A percentile compares a stretch with the other conserved stretches of the same genome.
Evolutionary conservation across 176 grass and related monocot genomes (phyloP).

Genomic region (Aegilops bicornis): DNA sequence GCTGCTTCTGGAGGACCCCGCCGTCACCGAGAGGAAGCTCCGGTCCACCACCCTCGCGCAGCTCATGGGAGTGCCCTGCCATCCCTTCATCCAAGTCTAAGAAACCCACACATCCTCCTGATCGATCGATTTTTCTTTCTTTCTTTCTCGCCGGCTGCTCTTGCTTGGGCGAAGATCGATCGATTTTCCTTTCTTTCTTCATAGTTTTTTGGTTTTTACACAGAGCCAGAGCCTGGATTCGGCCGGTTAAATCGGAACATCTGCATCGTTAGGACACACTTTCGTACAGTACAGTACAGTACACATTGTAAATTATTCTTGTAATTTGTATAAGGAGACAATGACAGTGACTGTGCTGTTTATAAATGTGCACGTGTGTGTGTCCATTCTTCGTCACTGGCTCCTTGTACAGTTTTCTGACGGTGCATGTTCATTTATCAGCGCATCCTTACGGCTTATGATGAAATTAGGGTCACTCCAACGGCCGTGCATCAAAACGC

Average conservation of each 20-base stretch:
- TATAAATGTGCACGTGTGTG: neutral
- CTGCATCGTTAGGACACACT: constrained; percentile 10
- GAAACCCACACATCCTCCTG: neutral
- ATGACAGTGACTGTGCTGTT: neutral
- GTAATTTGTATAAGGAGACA: neutral
- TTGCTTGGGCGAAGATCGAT: neutral
- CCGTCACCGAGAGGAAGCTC: constrained; percentile 84
- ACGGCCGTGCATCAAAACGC: too few species aligned
- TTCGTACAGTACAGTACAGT: neutral
- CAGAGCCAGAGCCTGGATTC: constrained; percentile 12
- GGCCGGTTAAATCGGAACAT: neutral
- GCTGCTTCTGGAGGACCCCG: constrained; percentile 91
- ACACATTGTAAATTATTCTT: constrained; percentile 26
- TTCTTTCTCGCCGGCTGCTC: neutral
- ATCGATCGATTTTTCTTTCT: too few species aligned
- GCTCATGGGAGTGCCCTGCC: constrained; percentile 67
- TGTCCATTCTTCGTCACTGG: neutral
- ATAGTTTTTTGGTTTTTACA: too few species aligned
- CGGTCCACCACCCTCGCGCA: constrained; percentile 64
- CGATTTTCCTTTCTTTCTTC: too few species aligned
- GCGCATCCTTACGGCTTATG: too few species aligned
- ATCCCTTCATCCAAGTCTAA: constrained; percentile 59
- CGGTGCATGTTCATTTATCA: too few species aligned
- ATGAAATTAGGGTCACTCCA: too few species aligned
- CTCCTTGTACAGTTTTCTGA: too few species aligned